Evolutionary conservation across 2,329 filamentous ascomycete genomes (phyloP), one percentile per base, ranked within the genome.

Genomic region (Trichoderma sp.): DNA sequence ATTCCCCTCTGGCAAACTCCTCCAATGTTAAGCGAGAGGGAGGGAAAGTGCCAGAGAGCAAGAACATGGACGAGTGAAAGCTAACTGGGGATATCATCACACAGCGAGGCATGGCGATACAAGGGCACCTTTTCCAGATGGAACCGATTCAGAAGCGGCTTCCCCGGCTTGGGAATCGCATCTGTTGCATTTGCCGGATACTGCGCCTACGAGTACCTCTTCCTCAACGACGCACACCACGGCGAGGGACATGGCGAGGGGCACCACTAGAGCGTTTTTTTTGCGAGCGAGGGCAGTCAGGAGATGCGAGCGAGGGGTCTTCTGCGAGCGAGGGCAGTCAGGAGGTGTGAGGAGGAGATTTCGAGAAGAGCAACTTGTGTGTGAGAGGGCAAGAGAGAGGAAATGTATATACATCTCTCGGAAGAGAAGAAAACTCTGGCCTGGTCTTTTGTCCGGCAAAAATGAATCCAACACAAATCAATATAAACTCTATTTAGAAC

Each of bases 91-190:
- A 41, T 18, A n/a, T 60, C 18, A 35, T 29, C 4, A 6, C 50
- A 78, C 84, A 99, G 97, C 83, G 97, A 99, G 88, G 90, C 94
- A 83, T 99, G 97, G 97, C 91, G 97, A 85, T 98, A 98, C 88
- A 92, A 90, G 45, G 97, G 96, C 78, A 92, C 91, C 73, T 98
- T 98, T 88, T 93, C 92, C 79, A 91, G 96, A 81, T 93, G 89
- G 87, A 97, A 98, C 87, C 93, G 97, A 80, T 97, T 98, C 88
- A 95, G 93, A 87, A 88, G 90, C 81, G 88, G 91, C 78, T 95
- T 99, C 83, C 97, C 97, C 50, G 97, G 97, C 77, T 89, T 99
- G 81, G 97, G 97, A 78, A 97, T 96, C 80, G 97, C 95, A 38
- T 93, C 93, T 6, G 95, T 97, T 76, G 95, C 96, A 63, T 99